Evolutionary conservation across 2,329 filamentous ascomycete species (phyloP).

Genomic region (Ascosphaera apis): DNA sequence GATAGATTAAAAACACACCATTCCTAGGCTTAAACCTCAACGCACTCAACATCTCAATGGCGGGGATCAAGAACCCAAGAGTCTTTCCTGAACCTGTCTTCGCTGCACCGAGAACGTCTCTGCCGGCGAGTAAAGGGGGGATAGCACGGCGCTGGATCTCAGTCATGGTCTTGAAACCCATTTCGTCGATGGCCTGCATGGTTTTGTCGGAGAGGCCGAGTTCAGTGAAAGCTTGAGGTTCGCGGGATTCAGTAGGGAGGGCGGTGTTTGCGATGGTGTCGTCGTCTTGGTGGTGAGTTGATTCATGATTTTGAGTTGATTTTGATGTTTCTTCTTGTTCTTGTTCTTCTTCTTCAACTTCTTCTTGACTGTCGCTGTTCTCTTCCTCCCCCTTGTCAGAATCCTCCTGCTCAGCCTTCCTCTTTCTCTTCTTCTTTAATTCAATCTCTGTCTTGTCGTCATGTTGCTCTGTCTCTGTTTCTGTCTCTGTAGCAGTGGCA

Average conservation of each 20-base stretch:
- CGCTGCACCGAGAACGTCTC: conserved; percentile 62
- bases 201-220: conserved; percentile 74
- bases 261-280: conserved; percentile 29
- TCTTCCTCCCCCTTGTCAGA: conserved; percentile 12
- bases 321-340: too few relatives aligned
- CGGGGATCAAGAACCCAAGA: conserved; percentile 78
- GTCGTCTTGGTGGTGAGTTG: conserved; percentile 28
- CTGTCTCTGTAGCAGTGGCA: too few relatives aligned
- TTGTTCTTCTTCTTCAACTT: conserved; percentile 7
- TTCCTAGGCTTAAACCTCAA: conserved; percentile 89
- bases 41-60: conserved; percentile 79
- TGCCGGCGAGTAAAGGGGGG: conserved; percentile 66
- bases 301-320: too few relatives aligned
- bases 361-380: conserved; percentile 6
- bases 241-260: conserved; percentile 34
- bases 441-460: conserved; percentile 3
- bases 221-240: conserved; percentile 52
- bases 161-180: conserved; percentile 92
- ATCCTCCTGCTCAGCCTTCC: conserved; percentile 11
- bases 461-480: conserved; percentile 3
- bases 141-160: conserved; percentile 79
- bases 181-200: conserved; percentile 65
- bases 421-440: conserved; percentile 8
- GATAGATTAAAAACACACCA: conserved; percentile 25
- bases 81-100: conserved; percentile 97